A percentile compares a stretch with the other conserved stretches of the same genome.
Conservation (phyloP, 2,329 filamentous ascomycete species). For the Cladophialophora bantiana region DNA sequence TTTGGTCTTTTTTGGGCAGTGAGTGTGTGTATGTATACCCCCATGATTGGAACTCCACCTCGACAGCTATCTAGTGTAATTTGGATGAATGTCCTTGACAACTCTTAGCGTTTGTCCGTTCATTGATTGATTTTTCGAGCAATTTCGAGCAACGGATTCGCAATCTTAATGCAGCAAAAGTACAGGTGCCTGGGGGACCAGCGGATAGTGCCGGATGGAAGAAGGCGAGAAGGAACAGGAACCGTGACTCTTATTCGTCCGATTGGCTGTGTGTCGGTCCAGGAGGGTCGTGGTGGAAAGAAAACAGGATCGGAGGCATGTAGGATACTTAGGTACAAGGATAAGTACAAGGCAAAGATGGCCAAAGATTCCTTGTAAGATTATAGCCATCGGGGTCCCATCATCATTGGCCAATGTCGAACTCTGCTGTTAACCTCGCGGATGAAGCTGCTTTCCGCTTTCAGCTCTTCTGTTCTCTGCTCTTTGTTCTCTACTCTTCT, state of each 20-base stretch:
- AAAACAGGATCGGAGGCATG: too few relatives aligned
- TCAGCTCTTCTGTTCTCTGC: background rate
- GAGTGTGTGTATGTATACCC: background rate
- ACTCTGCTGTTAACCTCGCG: background rate
- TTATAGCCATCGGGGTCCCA: background rate
- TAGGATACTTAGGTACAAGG: too few relatives aligned
- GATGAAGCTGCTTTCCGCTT: background rate
- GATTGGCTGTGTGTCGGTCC: background rate
- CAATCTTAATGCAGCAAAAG: background rate
- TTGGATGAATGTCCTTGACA: background rate
- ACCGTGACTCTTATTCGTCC: background rate
- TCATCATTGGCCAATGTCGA: background rate
- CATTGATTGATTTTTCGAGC: background rate
- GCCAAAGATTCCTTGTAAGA: background rate
- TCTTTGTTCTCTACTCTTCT: background rate
- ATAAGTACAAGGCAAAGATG: background rate
- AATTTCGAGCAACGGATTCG: background rate
- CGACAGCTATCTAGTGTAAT: conserved; percentile 3
- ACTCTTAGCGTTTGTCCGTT: background rate
- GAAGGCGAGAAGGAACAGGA: background rate
- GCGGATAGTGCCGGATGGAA: background rate
- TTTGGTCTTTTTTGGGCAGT: background rate
- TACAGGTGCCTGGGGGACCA: background rate
- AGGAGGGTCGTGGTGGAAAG: background rate
- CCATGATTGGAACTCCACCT: conserved; percentile 1